Conservation (phyloP, 1,284 basidiomycete genomes). For the Cutaneotrichosporon curvatum region DNA sequence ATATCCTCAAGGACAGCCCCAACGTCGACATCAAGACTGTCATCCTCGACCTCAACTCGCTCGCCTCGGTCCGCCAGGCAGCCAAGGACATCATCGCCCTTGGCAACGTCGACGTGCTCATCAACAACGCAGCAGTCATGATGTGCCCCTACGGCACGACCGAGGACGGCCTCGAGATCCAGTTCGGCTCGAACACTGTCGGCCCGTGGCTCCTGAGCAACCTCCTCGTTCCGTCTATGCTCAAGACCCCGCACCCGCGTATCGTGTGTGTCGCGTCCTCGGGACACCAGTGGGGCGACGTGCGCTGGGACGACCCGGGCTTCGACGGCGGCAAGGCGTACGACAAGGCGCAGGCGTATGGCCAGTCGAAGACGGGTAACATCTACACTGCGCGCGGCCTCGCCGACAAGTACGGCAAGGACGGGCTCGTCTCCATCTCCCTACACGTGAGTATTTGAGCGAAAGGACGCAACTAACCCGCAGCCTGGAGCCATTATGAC, state of each 20-base stretch:
- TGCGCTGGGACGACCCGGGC: constrained; percentile 15
- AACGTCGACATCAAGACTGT: constrained; percentile 4
- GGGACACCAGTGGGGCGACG: constrained; percentile 6
- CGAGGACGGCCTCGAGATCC: constrained; percentile 27
- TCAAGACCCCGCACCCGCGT: constrained; percentile 6
- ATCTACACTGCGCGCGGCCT: constrained; percentile 12
- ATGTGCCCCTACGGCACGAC: constrained; percentile 16
- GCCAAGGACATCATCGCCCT: constrained; percentile 7
- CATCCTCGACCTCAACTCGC: constrained; percentile 14
- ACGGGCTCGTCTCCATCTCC: constrained; percentile 14
- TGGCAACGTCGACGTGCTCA: constrained; percentile 21
- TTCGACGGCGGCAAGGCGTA: constrained; percentile 10
- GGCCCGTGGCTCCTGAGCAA: constrained; percentile 27
- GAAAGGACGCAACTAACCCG: too few relatives aligned
- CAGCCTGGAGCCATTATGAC: constrained; percentile 8
- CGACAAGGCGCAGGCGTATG: constrained; percentile 10
- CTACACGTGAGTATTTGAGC: constrained; percentile 4
- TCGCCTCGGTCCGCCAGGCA: constrained; percentile 6
- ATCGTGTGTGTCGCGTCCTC: constrained; percentile 15
- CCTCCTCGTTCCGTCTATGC: constrained; percentile 14
- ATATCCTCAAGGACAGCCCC: constrained; percentile 9
- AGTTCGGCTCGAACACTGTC: constrained; percentile 32
- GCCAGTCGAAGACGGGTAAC: constrained; percentile 18
- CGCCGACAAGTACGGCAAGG: constrained; percentile 6
- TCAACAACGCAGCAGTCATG: constrained; percentile 32